Evolutionary conservation across 2,329 filamentous ascomycete species (phyloP).

Genomic region (Fusarium sublunatum): DNA sequence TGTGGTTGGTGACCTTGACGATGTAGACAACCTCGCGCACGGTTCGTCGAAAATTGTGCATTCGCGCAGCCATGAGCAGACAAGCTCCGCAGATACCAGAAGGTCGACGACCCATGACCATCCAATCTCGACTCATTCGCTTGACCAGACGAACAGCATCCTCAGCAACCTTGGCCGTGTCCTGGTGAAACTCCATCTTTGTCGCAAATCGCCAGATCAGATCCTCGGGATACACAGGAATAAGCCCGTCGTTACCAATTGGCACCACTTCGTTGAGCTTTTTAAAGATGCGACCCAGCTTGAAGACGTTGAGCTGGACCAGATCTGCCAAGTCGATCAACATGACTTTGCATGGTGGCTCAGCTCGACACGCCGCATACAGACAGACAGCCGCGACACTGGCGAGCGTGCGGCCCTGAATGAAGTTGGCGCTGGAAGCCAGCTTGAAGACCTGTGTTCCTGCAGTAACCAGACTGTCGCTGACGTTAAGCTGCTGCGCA

Average conservation of each 20-base stretch:
- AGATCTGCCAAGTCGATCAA: conserved; percentile 95
- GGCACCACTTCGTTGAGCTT: conserved; percentile 78
- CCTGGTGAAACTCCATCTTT: conserved; percentile 88
- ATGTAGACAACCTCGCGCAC: conserved; percentile 97
- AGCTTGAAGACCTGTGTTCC: conserved; percentile 81
- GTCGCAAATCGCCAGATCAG: conserved; percentile 91
- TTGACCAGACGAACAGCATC: conserved; percentile 89
- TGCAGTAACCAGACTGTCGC: conserved; percentile 71
- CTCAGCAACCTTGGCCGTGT: conserved; percentile 84
- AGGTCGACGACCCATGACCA: conserved; percentile 91
- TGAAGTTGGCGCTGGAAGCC: conserved; percentile 78
- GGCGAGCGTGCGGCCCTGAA: conserved; percentile 85
- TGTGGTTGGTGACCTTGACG: conserved; percentile 94
- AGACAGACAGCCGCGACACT: conserved; percentile 91
- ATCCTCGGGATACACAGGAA: conserved; percentile 85
- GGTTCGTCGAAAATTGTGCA: conserved; percentile 97
- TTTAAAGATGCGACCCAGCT: conserved; percentile 90
- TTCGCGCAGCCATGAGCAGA: conserved; percentile 91
- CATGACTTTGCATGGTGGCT: conserved; percentile 85
- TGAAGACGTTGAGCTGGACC: conserved; percentile 86
- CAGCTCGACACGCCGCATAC: conserved; percentile 86
- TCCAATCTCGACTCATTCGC: conserved; percentile 97
- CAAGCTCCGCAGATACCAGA: conserved; percentile 95
- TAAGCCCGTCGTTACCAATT: conserved; percentile 72
- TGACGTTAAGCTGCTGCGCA: conserved; percentile 68